phyloP scores from a whole-genome alignment of 163 green algal species.

The Scenedesmus sp. region DNA sequence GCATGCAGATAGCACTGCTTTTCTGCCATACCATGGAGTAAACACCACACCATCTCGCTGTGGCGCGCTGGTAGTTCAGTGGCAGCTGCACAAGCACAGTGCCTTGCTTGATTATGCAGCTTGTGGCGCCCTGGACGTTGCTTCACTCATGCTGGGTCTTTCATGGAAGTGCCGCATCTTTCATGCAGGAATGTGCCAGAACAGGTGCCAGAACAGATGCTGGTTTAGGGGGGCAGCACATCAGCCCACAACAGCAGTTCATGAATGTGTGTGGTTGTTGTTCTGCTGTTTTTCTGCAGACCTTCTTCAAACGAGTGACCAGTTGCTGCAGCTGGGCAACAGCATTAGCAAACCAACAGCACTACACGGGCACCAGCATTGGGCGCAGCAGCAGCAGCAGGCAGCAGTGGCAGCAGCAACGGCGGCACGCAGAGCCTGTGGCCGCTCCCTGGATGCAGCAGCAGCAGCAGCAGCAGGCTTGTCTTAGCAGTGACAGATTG shows the following conservation, averaged over 20 bases:
- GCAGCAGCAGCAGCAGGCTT: background rate
- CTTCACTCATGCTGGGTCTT: no score
- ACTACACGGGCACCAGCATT: background rate
- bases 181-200: no score
- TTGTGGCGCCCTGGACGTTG: no score
- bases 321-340: background rate
- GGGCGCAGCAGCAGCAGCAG: background rate
- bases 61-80: no score
- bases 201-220: no score
- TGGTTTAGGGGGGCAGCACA: no score
- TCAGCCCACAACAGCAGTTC: background rate
- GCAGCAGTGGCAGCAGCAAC: slow-evolving; percentile 18
- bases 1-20: no score
- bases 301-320: background rate
- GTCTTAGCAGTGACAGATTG: background rate
- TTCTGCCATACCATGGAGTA: no score
- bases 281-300: background rate
- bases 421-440: background rate
- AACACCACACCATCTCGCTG: no score
- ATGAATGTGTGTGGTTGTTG: background rate
- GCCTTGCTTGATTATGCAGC: no score
- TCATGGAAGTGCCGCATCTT: no score
- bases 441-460: background rate
- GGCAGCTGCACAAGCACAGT: no score
- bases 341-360: background rate